phyloP scores from a whole-genome alignment of 176 grass and related monocot genomes.

The Melocanna baccifera region DNA sequence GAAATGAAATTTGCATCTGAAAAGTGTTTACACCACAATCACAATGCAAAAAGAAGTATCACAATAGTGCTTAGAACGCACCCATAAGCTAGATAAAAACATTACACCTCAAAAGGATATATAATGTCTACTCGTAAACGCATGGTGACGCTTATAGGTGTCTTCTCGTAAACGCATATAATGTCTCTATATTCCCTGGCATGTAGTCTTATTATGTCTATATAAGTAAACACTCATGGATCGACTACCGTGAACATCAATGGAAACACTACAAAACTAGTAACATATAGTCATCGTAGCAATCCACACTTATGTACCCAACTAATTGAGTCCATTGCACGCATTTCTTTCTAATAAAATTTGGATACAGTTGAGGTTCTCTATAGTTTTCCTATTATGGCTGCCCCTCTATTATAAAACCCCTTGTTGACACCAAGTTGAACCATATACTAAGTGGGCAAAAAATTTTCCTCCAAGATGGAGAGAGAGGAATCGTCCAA shows the following conservation, averaged over 20 bases:
- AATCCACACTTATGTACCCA: too few species aligned
- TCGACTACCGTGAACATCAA: neutral
- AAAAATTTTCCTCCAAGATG: neutral
- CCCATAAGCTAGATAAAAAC: neutral
- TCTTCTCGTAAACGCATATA: neutral
- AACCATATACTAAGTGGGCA: neutral
- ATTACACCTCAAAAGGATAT: neutral
- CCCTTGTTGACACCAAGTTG: neutral
- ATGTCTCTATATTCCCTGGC: neutral
- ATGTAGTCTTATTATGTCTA: neutral
- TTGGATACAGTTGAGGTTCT: too few species aligned
- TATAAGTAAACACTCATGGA: neutral
- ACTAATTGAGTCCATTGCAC: neutral
- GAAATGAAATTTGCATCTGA: neutral
- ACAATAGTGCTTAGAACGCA: neutral
- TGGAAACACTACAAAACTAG: neutral
- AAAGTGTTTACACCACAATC: neutral
- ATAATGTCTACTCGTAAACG: too few species aligned
- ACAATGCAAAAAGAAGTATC: neutral
- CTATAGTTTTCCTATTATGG: too few species aligned
- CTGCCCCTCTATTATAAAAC: neutral
- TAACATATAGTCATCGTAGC: neutral
- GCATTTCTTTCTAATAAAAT: neutral
- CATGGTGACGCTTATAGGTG: too few species aligned
- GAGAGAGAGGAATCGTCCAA: neutral